phyloP scores from a whole-genome alignment of 2,329 filamentous ascomycete genomes.

The Aspergillus fructus region DNA sequence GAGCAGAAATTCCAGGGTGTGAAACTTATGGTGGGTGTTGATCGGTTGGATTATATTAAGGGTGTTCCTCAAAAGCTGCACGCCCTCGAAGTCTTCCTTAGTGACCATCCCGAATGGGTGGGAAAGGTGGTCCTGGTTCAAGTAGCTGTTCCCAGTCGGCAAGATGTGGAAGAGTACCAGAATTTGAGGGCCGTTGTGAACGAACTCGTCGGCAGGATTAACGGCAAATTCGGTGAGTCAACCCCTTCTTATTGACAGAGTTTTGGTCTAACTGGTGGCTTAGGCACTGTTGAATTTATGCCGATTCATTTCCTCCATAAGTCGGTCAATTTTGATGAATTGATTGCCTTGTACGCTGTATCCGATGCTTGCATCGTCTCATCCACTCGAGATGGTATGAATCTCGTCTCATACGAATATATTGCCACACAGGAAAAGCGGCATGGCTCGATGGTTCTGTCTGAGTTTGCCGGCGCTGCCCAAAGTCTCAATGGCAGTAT shows the following conservation, averaged over 20 bases:
- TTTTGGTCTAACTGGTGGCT: slow-evolving; percentile 14
- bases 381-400: slow-evolving; percentile 98
- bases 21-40: slow-evolving; percentile 94
- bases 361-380: slow-evolving; percentile 91
- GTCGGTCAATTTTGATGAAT: slow-evolving; percentile 89
- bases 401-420: slow-evolving; percentile 96
- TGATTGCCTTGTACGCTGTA: slow-evolving; percentile 88
- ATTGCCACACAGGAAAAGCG: slow-evolving; percentile 89
- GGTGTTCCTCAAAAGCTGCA: slow-evolving; percentile 97
- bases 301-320: slow-evolving; percentile 98
- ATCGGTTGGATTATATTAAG: slow-evolving; percentile 98
- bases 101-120: slow-evolving; percentile 96
- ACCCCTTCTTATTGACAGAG: neutral
- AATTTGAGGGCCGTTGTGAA: slow-evolving; percentile 94
- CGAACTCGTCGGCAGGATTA: slow-evolving; percentile 94
- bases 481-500: slow-evolving; percentile 91
- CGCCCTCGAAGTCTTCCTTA: slow-evolving; percentile 92
- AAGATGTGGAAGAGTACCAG: slow-evolving; percentile 97
- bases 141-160: slow-evolving; percentile 88
- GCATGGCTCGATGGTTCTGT: slow-evolving; percentile 91
- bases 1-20: slow-evolving; percentile 92
- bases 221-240: slow-evolving; percentile 62
- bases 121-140: slow-evolving; percentile 96
- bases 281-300: slow-evolving; percentile 93
- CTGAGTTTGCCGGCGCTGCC: slow-evolving; percentile 93